Evolutionary conservation across 1,139 yeast genomes (phyloP), one percentile per base, ranked within the genome.

Genomic region (Geotrichum cucujoidarum): DNA sequence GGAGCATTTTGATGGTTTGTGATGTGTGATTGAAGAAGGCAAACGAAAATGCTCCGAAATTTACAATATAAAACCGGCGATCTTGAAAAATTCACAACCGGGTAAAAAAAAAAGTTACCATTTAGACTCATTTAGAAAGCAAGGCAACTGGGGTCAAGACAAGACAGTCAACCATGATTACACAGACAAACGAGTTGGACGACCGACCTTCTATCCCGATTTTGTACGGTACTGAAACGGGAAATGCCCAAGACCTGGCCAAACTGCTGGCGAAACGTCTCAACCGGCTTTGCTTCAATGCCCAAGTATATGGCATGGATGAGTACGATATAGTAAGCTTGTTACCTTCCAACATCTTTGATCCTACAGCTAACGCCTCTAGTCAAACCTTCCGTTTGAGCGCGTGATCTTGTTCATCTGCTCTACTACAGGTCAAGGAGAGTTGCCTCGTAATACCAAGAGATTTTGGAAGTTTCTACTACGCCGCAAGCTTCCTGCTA

Each of bases 371-470:
- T 13, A 31, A 27, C 17, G n/a, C 14, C 16, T 13, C 10, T 29
- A 39, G 43, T 3, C 41, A 25, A 39, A 70, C 50, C 69, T 77
- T 45, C 73, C 76, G 18, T 74, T 73, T 42, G 75, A 77, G 36
- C 62, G 69, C 33, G 70, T 74, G 40, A 70, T 88, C 39, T 73
- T 90, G 4, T 70, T 90, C 1, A 63, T 92, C 4, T 84, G 95
- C 60, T 82, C 97, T 1, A 92, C 99, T 0, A 84, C 95, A 0
- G 98, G 97, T 3, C 97, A 92, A 64, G 99, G 99, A 16, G 97
- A 85, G 55, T 65, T 92, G 29, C 98, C 99, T 0, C 66, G 85
- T 43, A 87, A 88, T 61, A 83, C 85, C 1, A 71, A 74, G 54
- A 74, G 73, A 49, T 78, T 90, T 54, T 85, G 95, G 95, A 74